Evolutionary conservation across 2,329 filamentous ascomycete species (phyloP), one percentile per base, ranked within the genome.

Genomic region (Colletotrichum horii): DNA sequence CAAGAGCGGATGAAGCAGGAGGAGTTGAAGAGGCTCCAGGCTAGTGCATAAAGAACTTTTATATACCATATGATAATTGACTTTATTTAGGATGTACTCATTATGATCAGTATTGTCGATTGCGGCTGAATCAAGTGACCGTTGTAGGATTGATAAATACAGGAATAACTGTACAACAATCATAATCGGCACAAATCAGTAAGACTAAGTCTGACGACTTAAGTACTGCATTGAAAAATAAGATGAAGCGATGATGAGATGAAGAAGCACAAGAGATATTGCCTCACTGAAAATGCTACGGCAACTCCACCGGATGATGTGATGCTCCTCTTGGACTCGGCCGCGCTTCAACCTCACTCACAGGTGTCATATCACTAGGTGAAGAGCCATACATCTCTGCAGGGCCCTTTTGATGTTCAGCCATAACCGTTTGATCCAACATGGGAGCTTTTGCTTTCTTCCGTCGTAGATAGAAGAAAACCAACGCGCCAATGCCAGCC

Each of bases 1-100:
- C 80, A 82, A 68, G 78, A 78, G 43, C 78, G 77, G 65, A 80
- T 81, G 79, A 82, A 80, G 68, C 66, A 78, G 69, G 78, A 80
- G 22, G 81, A 82, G 75, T 22, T 88, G 72, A 85, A 86, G 81
- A 84, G 90, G 77, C 75, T 75, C 90, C 70, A 81, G 81, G 66
- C 81, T 6, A 8, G 22, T 15, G 38, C 55, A 9, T 68, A 55
- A 52, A 19, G 36, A 9, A 38, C 16, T 38, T 38, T 7, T 19
- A 43, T 16, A 43, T n/a, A 26, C 15, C 14, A 26, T 22, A 56
- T 26, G 22, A 26, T 6, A 19, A 56, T 24, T 56, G 19, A 22
- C 14, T 22, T 52, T 6, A 14, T 16, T 52, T 16, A n/a, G n/a
- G 6, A 52, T 16, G 16, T 28, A 28, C 26, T 28, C 43, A 34